A percentile compares a stretch with the other conserved stretches of the same genome.
Conservation (phyloP, 371 early-diverging fungal genomes). For the Nematocida sp. region DNA sequence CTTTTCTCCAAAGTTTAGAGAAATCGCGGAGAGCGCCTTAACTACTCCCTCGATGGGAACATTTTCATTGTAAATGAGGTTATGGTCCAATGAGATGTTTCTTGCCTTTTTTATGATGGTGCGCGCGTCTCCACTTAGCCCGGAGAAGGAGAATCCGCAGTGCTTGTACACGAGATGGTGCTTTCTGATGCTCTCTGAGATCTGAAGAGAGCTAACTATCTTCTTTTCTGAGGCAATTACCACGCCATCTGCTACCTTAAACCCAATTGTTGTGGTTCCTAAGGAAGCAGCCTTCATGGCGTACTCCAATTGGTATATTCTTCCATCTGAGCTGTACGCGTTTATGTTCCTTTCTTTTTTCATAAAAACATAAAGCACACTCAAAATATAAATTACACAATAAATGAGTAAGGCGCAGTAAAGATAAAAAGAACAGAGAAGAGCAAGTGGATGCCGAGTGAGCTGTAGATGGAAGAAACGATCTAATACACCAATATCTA, state of each 20-base stretch:
- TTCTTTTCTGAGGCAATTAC: slow-evolving; percentile 67
- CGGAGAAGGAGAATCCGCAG: slow-evolving; percentile 61
- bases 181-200: slow-evolving; percentile 61
- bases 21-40: slow-evolving; percentile 58
- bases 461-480: no score
- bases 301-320: slow-evolving; percentile 67
- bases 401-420: no score
- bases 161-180: slow-evolving; percentile 65
- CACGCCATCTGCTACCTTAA: slow-evolving; percentile 58
- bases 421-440: no score
- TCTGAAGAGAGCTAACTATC: slow-evolving; percentile 61
- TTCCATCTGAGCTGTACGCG: slow-evolving; percentile 66
- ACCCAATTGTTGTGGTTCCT: slow-evolving; percentile 66
- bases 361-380: slow-evolving; percentile 32
- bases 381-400: background rate
- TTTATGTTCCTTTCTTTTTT: slow-evolving; percentile 60
- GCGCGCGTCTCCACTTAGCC: slow-evolving; percentile 66
- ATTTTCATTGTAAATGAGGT: slow-evolving; percentile 59
- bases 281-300: slow-evolving; percentile 68
- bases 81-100: slow-evolving; percentile 59
- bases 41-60: slow-evolving; percentile 59
- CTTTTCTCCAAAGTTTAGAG: slow-evolving; percentile 66
- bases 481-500: no score
- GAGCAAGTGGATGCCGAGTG: no score
- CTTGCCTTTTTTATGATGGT: slow-evolving; percentile 61